These are phyloP conservation scores for Phycomyces blakesleeanus DNA, from an alignment of 192 early-diverging fungal species.

Conservation along the genomic window DNA sequence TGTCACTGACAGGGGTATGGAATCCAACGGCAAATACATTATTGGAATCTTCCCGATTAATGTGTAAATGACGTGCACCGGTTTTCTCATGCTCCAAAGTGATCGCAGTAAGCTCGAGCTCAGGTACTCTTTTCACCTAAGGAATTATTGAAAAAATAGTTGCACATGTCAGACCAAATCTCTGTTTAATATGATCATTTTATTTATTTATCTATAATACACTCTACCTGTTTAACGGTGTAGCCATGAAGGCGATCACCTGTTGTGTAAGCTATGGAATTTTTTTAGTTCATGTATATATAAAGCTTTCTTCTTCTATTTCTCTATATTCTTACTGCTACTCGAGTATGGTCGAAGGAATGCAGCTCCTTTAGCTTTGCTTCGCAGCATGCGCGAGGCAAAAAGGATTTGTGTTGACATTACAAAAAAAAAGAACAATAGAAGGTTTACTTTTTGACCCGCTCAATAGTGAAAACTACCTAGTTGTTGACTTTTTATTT, in stretches of 20 bases:
- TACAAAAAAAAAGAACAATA: background rate
- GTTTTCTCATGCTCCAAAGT: slow-evolving; percentile 70
- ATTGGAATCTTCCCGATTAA: slow-evolving; percentile 81
- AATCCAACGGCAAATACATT: slow-evolving; percentile 96
- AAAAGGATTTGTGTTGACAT: slow-evolving; percentile 17
- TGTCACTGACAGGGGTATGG: slow-evolving; percentile 75
- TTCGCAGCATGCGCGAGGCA: slow-evolving; percentile 7
- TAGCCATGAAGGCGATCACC: slow-evolving; percentile 15
- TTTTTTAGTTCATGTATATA: slow-evolving; percentile 6
- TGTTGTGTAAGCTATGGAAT: slow-evolving; percentile 7
- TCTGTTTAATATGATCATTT: background rate
- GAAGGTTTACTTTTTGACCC: background rate
- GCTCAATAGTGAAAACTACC: too few species aligned
- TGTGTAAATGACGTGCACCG: slow-evolving; percentile 86
- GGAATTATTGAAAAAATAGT: background rate
- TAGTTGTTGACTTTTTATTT: too few species aligned
- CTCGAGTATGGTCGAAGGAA: slow-evolving; percentile 3
- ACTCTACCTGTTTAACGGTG: slow-evolving; percentile 17
- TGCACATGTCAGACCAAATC: background rate
- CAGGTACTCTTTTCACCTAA: slow-evolving; percentile 56
- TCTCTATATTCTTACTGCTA: slow-evolving; percentile 3
- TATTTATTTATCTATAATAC: background rate
- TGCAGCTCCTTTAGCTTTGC: background rate
- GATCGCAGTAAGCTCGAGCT: slow-evolving; percentile 77
- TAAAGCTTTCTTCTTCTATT: background rate